Evolutionary conservation across 1,139 yeast genomes (phyloP).

Genomic region (Debaryomyces psychrophilus): DNA sequence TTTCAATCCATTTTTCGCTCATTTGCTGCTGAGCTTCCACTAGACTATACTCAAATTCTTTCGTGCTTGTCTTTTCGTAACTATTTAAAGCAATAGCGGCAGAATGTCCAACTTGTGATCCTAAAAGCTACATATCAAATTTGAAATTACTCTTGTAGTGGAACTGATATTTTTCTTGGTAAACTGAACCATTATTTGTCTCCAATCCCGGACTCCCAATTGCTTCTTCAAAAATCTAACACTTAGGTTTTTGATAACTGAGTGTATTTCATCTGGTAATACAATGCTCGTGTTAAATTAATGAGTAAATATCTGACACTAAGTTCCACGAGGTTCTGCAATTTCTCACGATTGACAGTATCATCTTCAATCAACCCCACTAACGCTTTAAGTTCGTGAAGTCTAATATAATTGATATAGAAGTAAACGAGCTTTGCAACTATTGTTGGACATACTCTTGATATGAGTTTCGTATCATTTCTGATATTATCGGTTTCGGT

Average conservation of each 20-base stretch:
- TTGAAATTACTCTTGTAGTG: neutral
- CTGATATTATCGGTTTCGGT: neutral
- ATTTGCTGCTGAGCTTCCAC: neutral
- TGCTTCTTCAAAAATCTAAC: neutral
- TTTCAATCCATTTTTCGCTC: constrained; percentile 3
- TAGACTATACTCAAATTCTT: neutral
- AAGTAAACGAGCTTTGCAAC: neutral
- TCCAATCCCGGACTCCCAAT: neutral
- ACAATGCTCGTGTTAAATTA: neutral
- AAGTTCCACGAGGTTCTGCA: neutral
- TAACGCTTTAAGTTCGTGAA: neutral
- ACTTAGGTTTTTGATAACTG: neutral
- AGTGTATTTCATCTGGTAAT: neutral
- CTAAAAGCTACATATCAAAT: neutral
- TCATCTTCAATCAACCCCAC: neutral
- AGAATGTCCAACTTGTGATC: neutral
- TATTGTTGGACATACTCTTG: neutral
- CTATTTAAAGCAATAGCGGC: neutral
- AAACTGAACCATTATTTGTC: neutral
- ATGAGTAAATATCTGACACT: neutral
- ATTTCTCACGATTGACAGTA: neutral
- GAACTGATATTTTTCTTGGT: neutral
- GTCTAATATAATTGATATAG: neutral
- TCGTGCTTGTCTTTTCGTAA: neutral
- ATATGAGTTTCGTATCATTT: neutral